Conservation (phyloP, 768 basidiomycete genomes). For the Termitomyces sp. region DNA sequence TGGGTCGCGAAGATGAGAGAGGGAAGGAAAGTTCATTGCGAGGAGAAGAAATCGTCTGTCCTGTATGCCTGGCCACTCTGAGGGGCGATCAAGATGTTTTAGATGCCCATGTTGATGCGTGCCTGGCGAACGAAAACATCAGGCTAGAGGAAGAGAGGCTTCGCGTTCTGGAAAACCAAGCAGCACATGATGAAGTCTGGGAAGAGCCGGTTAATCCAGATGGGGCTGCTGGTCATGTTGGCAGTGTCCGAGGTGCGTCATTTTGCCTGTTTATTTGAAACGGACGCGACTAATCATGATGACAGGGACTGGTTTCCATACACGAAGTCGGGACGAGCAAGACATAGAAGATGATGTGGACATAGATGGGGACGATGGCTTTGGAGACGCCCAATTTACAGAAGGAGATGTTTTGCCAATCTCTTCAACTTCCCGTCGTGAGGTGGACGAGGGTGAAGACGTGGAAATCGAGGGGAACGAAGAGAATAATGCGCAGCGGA, state of each 20-base stretch:
- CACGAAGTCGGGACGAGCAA: constrained; percentile 48
- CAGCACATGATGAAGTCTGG: constrained; percentile 27
- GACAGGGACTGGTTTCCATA: constrained; percentile 72
- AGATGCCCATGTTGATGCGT: constrained; percentile 81
- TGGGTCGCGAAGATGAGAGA: constrained; percentile 57
- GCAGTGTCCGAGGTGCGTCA: constrained; percentile 43
- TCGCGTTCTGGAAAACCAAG: constrained; percentile 26
- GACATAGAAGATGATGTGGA: constrained; percentile 82
- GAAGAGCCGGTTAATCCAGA: constrained; percentile 22
- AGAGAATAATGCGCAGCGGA: constrained; percentile 28
- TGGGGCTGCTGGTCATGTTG: constrained; percentile 38
- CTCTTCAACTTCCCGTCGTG: constrained; percentile 17
- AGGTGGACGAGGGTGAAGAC: constrained; percentile 35
- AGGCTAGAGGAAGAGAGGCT: constrained; percentile 40
- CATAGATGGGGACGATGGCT: constrained; percentile 72
- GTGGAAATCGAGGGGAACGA: constrained; percentile 39
- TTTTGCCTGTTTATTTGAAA: background rate
- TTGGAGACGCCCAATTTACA: constrained; percentile 72
- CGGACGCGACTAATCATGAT: background rate
- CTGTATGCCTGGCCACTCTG: constrained; percentile 58
- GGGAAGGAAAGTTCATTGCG: constrained; percentile 24
- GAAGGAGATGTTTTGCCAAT: constrained; percentile 62
- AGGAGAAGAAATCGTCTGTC: constrained; percentile 55
- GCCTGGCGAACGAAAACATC: constrained; percentile 55
- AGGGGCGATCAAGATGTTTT: constrained; percentile 69